Percentiles rank a stretch among this genome's conserved stretches.
phyloP scores from a whole-genome alignment of 2,329 filamentous ascomycete genomes.

The Remersonia thermophila region DNA sequence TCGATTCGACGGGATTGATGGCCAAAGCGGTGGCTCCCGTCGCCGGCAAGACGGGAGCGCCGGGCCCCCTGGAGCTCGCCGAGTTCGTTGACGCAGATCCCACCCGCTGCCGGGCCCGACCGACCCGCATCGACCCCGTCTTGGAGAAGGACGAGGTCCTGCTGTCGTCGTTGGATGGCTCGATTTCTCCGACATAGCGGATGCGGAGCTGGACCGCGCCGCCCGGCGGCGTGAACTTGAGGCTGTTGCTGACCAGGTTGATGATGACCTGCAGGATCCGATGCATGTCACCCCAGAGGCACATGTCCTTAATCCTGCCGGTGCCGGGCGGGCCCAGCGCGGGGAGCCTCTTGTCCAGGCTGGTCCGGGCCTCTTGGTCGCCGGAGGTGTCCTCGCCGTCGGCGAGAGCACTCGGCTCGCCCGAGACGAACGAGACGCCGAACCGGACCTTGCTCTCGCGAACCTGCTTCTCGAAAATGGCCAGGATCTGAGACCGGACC shows the following conservation, averaged over 20 bases:
- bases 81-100: conserved; percentile 40
- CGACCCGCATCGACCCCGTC: conserved; percentile 29
- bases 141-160: conserved; percentile 41
- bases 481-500: conserved; percentile 66
- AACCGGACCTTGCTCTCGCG: conserved; percentile 67
- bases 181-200: conserved; percentile 54
- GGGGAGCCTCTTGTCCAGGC: conserved; percentile 31
- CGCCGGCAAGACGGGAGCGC: conserved; percentile 18
- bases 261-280: conserved; percentile 87
- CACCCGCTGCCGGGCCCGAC: conserved; percentile 31
- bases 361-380: conserved; percentile 21
- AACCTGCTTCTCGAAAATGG: conserved; percentile 85
- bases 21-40: conserved; percentile 32
- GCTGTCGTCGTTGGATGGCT: conserved; percentile 30
- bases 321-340: conserved; percentile 53
- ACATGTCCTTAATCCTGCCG: conserved; percentile 69
- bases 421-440: conserved; percentile 55
- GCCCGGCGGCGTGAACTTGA: conserved; percentile 76
- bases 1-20: conserved; percentile 52
- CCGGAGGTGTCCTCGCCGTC: conserved; percentile 17
- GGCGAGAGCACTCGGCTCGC: conserved; percentile 19
- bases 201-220: conserved; percentile 69
- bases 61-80: conserved; percentile 29
- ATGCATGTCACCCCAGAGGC: conserved; percentile 85
- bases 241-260: conserved; percentile 80